phyloP scores from a whole-genome alignment of 139 green algal species.

The Micromonas commoda region DNA sequence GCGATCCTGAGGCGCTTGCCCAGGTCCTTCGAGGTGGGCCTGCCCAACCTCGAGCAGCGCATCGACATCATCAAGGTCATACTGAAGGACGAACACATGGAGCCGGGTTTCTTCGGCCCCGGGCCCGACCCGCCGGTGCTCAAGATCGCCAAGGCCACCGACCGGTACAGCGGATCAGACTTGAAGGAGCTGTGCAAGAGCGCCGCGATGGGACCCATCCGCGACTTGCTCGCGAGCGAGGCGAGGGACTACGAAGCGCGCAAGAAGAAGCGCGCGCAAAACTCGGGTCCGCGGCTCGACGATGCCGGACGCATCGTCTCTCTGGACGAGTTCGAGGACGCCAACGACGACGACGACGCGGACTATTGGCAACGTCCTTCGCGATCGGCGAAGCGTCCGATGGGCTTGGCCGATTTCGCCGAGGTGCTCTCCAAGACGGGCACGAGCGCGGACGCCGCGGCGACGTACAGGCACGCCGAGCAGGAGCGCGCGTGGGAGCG shows the following conservation, averaged over 20 bases:
- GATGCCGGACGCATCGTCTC: neutral
- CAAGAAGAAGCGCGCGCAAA: neutral
- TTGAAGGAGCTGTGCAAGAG: conserved; percentile 67
- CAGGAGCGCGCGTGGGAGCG: neutral
- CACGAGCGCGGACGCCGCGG: neutral
- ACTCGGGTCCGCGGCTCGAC: neutral
- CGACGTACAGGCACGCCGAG: neutral
- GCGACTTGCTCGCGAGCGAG: conserved; percentile 39
- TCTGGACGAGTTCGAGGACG: too few relatives aligned
- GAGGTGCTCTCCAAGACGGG: neutral
- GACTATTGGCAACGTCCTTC: too few relatives aligned
- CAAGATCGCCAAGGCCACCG: conserved; percentile 50
- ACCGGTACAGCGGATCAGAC: conserved; percentile 71
- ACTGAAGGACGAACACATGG: conserved; percentile 34
- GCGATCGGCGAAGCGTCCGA: neutral
- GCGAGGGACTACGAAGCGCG: neutral
- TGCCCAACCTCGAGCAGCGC: conserved; percentile 55
- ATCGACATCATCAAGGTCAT: conserved; percentile 55
- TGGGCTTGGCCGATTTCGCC: neutral
- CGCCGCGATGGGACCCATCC: conserved; percentile 49
- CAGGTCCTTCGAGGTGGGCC: conserved; percentile 47
- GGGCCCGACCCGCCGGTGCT: neutral
- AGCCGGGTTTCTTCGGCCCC: conserved; percentile 30
- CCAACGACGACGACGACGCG: too few relatives aligned
- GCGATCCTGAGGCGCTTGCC: conserved; percentile 58